Percentiles rank a stretch among this genome's conserved stretches.
phyloP scores from a whole-genome alignment of 1,139 yeast genomes.

The Scheffersomyces illinoinensis region DNA sequence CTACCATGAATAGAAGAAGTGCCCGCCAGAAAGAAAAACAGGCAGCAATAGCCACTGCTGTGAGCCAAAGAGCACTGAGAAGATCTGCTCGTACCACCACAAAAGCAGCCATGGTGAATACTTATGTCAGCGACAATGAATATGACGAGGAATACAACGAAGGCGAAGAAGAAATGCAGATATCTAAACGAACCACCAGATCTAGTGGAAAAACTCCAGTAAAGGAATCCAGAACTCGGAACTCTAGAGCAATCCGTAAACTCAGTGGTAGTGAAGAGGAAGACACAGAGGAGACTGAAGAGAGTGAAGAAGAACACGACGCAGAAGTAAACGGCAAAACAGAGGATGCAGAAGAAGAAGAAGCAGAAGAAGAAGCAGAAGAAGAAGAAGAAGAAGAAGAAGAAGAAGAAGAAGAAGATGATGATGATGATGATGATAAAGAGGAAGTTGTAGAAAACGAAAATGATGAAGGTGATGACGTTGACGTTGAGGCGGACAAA shows the following conservation, averaged over 20 bases:
- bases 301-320: not conserved
- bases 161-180: not conserved
- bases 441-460: constrained; percentile 4
- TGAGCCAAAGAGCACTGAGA: not conserved
- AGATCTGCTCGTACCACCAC: not conserved
- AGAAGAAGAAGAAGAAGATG: not conserved
- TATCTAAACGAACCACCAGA: not conserved
- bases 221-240: not conserved
- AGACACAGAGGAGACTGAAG: not conserved
- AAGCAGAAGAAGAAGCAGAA: too few relatives aligned
- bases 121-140: not conserved
- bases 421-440: constrained; percentile 1
- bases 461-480: not conserved
- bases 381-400: constrained; percentile 4
- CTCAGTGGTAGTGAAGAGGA: not conserved
- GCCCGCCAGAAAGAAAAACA: not conserved
- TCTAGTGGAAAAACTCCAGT: not conserved
- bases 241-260: not conserved
- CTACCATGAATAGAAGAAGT: not conserved
- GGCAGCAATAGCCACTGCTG: not conserved
- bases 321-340: not conserved
- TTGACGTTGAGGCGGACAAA: constrained; percentile 1
- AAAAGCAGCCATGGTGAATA: not conserved
- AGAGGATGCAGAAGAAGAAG: not conserved
- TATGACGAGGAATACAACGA: not conserved